A percentile compares a stretch with the other conserved stretches of the same genome.
phyloP scores from a whole-genome alignment of 2,329 filamentous ascomycete genomes.

The Fusarium sp. region DNA sequence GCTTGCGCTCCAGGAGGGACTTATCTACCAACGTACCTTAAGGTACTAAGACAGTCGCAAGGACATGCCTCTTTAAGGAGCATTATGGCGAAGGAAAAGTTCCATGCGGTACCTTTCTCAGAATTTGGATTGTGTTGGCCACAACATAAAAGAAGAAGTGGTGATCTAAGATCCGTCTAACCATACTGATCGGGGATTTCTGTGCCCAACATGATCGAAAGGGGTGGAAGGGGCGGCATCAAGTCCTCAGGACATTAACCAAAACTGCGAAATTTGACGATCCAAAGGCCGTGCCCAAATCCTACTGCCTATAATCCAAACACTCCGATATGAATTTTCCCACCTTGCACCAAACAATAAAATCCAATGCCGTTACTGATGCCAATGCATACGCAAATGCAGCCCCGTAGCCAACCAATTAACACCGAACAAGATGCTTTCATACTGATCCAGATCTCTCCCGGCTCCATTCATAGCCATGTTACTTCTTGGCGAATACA shows the following conservation, averaged over 20 bases:
- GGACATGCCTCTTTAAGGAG: not conserved
- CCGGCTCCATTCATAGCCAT: not conserved
- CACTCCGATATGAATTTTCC: slow-evolving; percentile 5
- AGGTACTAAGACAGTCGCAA: not conserved
- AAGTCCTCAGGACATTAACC: not conserved
- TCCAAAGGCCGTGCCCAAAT: not conserved
- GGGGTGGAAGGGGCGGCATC: not conserved
- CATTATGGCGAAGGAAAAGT: not conserved
- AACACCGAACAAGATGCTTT: slow-evolving; percentile 28
- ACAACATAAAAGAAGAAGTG: not conserved
- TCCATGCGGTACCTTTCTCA: not conserved
- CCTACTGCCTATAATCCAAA: slow-evolving; percentile 5
- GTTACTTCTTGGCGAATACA: not conserved
- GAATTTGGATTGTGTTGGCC: not conserved
- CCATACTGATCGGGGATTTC: not conserved
- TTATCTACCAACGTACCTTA: no score
- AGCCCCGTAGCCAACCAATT: not conserved
- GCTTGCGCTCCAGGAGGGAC: not conserved
- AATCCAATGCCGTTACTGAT: slow-evolving; percentile 8
- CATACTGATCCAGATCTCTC: not conserved
- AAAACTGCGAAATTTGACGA: not conserved
- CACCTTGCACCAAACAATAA: not conserved
- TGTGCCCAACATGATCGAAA: not conserved
- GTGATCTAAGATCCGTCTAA: not conserved
- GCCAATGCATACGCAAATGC: not conserved